Evolutionary conservation across 257 asterid species (phyloP), one percentile per base, ranked within the genome.

Genomic region (Scutellaria baicalensis): DNA sequence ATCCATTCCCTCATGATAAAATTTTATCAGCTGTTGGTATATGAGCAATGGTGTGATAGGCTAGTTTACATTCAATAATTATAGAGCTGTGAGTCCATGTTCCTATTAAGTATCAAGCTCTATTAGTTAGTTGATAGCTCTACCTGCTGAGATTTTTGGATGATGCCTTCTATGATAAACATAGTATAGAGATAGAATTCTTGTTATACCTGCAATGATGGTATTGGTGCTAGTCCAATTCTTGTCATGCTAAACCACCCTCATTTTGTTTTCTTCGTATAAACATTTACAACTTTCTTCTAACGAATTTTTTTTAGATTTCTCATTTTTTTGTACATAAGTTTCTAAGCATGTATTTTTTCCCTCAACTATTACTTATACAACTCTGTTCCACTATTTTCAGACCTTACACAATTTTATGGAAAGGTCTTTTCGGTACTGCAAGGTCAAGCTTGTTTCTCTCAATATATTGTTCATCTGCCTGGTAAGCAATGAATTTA

Each of bases 401-500:
- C 90, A 94, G 99, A 78, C 99, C 95, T 20, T 66, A 81, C 77
- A 69, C 89, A 45, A 91, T 94, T 78, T 78, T 91, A 76, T 85
- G 93, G 81, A 94, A 88, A 77, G 88, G 95, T 56, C 82, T 94
- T 63, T 76, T 86, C 20, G 97, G 97, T 52, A 91, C 96, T 20
- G 95, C 96, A 70, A 84, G 99, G 79, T 91, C 99, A 64, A 94
- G 99, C 93, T 87, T 91, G 81, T 94, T 91, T 79, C 93, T 94
- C 69, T 91, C 97, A 1, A 64, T 71, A 57, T 94, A 84, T 66
- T 88, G 96, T 81, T 83, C 97, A 74, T 94, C 97, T 69, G 97
- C 97, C 47, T 94, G 99, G 99, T 94, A 88, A 87, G 91, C 54
- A 66, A 59, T 73, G 72, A 20, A 40, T 77, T 71, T 58, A 49